These are phyloP conservation scores for Rhododendron ovatum DNA, from an alignment of 148 eudicot genomes.

Conservation along the genomic window DNA sequence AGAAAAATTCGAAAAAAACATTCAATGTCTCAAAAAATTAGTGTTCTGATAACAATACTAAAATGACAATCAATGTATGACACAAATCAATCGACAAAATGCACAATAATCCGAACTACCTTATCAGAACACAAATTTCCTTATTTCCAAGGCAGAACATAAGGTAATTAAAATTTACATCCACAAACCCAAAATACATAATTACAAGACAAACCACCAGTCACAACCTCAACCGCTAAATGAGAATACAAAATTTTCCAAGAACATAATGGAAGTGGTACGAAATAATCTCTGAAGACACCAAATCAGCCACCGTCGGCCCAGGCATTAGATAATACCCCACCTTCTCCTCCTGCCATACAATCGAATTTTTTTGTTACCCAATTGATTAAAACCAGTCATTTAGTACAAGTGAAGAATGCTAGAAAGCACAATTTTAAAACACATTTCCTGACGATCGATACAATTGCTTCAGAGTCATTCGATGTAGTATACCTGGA, in stretches of 20 bases:
- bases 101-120: background rate
- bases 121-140: background rate
- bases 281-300: background rate
- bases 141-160: too few species aligned
- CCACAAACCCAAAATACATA: background rate
- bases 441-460: too few species aligned
- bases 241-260: background rate
- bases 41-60: too few species aligned
- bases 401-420: too few species aligned
- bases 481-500: too few species aligned
- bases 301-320: background rate
- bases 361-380: background rate
- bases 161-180: background rate
- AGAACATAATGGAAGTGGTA: background rate
- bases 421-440: background rate
- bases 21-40: too few species aligned
- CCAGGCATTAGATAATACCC: background rate
- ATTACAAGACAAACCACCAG: background rate
- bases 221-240: background rate
- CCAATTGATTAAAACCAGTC: background rate
- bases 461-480: fast-evolving
- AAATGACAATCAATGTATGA: too few species aligned
- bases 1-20: too few species aligned
- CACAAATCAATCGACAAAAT: background rate
- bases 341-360: background rate